A percentile compares a stretch with the other conserved stretches of the same genome.
These are phyloP conservation scores for Cercospora sojina DNA, from an alignment of 2,329 filamentous ascomycete genomes.

Conservation along the genomic window DNA sequence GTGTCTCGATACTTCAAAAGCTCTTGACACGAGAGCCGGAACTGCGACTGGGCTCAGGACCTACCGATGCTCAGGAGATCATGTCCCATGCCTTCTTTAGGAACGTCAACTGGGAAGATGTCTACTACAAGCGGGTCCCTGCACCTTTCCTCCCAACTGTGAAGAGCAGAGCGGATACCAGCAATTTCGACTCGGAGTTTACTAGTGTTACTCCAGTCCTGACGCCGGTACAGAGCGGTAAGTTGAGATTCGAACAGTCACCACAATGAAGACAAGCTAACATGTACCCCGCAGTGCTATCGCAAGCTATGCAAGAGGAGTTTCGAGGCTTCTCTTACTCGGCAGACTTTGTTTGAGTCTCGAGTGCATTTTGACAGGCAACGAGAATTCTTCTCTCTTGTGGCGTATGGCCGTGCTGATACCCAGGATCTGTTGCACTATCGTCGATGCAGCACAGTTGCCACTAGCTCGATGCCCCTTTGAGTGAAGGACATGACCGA, in stretches of 20 bases:
- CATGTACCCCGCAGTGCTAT: constrained; percentile 64
- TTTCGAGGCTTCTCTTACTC: constrained; percentile 99
- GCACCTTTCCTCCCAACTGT: constrained; percentile 89
- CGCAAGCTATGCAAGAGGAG: constrained; percentile 98
- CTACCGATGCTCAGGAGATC: constrained; percentile 95
- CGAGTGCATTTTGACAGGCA: constrained; percentile 1
- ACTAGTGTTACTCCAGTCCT: constrained; percentile 97
- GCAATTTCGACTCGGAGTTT: constrained; percentile 98
- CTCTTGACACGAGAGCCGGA: constrained; percentile 93
- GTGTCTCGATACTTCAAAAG: constrained; percentile 96
- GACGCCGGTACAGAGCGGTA: constrained; percentile 95
- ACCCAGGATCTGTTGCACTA: background rate
- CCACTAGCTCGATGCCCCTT: background rate
- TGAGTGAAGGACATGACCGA: background rate
- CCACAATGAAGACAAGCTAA: constrained; percentile 25
- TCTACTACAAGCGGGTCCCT: constrained; percentile 89
- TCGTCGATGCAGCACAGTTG: background rate
- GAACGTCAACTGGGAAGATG: constrained; percentile 97
- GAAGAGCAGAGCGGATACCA: constrained; percentile 93
- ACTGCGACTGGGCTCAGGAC: constrained; percentile 85
- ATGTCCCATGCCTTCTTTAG: constrained; percentile 99
- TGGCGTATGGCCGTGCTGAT: constrained; percentile 2
- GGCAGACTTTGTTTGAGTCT: constrained; percentile 73
- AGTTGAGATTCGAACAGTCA: constrained; percentile 41
- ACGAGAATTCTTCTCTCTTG: background rate